Conservation (phyloP, 805 yeast species). For the Candida anglica region DNA sequence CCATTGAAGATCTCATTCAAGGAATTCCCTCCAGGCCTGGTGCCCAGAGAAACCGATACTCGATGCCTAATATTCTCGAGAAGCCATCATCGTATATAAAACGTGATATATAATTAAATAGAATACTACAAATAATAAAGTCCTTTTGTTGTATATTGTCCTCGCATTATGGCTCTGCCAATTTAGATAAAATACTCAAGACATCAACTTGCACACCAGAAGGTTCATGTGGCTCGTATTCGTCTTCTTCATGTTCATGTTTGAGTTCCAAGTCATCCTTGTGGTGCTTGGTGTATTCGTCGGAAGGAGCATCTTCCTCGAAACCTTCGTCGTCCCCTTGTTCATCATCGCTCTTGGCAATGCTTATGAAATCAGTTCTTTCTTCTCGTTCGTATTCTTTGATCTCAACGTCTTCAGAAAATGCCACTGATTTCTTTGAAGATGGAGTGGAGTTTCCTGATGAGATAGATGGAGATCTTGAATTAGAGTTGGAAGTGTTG, state of each 20-base stretch:
- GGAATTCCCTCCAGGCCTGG: no score
- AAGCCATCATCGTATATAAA: no score
- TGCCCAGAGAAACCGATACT: no score
- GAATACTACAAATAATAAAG: no score
- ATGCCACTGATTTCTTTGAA: slow-evolving; percentile 32
- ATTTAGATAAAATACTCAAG: slow-evolving; percentile 29
- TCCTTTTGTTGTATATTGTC: no score
- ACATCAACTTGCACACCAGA: slow-evolving; percentile 15
- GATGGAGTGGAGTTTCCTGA: slow-evolving; percentile 21
- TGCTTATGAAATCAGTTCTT: slow-evolving; percentile 17
- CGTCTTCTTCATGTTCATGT: slow-evolving; percentile 17
- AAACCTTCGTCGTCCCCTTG: slow-evolving; percentile 11
- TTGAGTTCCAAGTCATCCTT: slow-evolving; percentile 30
- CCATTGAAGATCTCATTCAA: no score
- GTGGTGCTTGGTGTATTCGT: slow-evolving; percentile 20
- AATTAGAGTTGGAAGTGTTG: no score
- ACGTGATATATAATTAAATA: no score
- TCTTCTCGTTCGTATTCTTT: slow-evolving; percentile 40
- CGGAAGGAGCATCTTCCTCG: slow-evolving; percentile 10
- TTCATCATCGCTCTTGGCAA: slow-evolving; percentile 16
- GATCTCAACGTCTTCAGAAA: slow-evolving; percentile 37
- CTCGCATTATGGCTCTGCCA: slow-evolving; percentile 10
- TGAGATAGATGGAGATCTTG: slow-evolving; percentile 16
- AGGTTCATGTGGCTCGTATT: slow-evolving; percentile 3
- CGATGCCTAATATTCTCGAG: no score